A percentile compares a stretch with the other conserved stretches of the same genome.
Evolutionary conservation across 768 basidiomycete species (phyloP).

Genomic region (Termitomyces sp.): DNA sequence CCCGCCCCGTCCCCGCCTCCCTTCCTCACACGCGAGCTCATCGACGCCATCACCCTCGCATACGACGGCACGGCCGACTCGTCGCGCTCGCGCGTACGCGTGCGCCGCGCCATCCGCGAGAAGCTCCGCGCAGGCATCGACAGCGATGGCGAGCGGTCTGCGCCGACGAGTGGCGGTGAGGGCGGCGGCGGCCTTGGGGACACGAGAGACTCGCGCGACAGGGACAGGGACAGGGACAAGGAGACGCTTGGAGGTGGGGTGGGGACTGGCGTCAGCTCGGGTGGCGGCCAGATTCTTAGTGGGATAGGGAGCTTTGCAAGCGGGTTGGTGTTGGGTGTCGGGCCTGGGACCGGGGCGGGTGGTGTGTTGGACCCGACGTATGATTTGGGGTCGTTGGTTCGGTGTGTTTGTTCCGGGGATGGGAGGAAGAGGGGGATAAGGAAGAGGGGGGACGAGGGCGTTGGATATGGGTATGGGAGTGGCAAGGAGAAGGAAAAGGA

Average conservation of each 20-base stretch:
- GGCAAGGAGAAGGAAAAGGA: constrained; percentile 22
- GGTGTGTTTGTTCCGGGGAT: constrained; percentile 32
- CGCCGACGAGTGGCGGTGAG: constrained; percentile 18
- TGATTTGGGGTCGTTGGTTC: constrained; percentile 50
- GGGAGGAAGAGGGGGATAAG: constrained; percentile 15
- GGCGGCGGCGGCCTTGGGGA: not conserved
- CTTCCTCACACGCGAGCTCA: constrained; percentile 37
- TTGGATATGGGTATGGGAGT: constrained; percentile 1
- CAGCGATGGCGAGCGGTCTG: constrained; percentile 20
- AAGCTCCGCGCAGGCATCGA: constrained; percentile 34
- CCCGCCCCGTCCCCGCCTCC: constrained; percentile 11
- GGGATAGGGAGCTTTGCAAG: constrained; percentile 35
- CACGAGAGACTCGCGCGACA: not conserved
- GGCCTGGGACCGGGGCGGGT: constrained; percentile 27
- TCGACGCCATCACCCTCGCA: constrained; percentile 39
- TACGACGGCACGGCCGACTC: constrained; percentile 42
- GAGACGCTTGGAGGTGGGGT: not conserved
- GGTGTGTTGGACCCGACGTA: constrained; percentile 39
- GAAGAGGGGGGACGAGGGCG: constrained; percentile 15
- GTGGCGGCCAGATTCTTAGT: constrained; percentile 28
- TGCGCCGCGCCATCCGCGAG: constrained; percentile 49
- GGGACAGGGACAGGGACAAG: constrained; percentile 1
- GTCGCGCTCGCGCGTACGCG: constrained; percentile 49
- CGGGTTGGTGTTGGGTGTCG: constrained; percentile 33
- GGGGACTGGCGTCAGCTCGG: constrained; percentile 14